Base-by-base conservation (phyloP, 2,329 filamentous ascomycete species). In the Hypoxylon sp. region DNA sequence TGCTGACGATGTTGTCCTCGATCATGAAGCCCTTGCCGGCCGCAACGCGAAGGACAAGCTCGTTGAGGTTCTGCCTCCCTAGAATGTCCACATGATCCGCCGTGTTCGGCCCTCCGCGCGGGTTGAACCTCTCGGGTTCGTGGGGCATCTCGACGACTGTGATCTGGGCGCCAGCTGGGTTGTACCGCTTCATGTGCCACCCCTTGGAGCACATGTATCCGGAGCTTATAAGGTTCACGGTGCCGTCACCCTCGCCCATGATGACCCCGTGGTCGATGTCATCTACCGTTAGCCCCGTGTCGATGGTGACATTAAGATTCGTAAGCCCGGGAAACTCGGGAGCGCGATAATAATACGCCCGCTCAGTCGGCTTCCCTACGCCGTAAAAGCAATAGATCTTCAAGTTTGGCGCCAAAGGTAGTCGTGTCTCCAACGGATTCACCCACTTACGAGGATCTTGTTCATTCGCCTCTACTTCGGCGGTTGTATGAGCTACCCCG, bases 371-470 rank as follows among this genome's bases (percentile, higher is more conserved):
- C 73, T 98, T 99, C 2, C 94, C 94, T 3, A 97, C 87, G 17
- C 90, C 95, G 72, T 99, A 98, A 79, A 99, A 98, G 77, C 95
- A 98, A 77, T 93, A 98, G 10, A 99, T 91, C 73, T 97, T 97
- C 70, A 99, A 79, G 69, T 86, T 91, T 0, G 95, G 94, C 1
- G 95, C 94, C 17, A 92, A 81, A 0, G 95, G 95, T 0, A 98
- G 81, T 1, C 94, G 85, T 0, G 91, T 90, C 73, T 98, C 94
- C 1, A 98, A 84, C 0, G 95, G 95, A 70, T 99, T 99, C 60
- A 97, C 86, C 95, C 95, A 99, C 72, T 96, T 99, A 46, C 78
- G 81, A 2, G 85, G 86, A 62, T 91, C 83, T n/a, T 85, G 75
- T 68, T 93, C 88, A 72, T 95, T 95, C 48, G 83, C 86, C 70